phyloP scores from a whole-genome alignment of 129 eudicot species.

The carrot (Daucus carota) region DH1_v3.0 NC_030385.2:26610501-26611000 shows the following conservation, averaged over 20 bases:
- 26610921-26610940: neutral
- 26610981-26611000: too few relatives aligned
- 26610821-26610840: neutral
- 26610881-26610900: neutral
- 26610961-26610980: too few relatives aligned
- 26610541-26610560: neutral
- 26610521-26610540: neutral
- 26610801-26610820: neutral
- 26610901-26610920: neutral
- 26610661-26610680: neutral
- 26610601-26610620: neutral
- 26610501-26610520: neutral
- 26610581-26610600: neutral
- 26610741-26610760: neutral
- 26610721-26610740: neutral
- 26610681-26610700: neutral
- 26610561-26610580: neutral
- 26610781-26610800: neutral
- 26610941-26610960: too few relatives aligned
- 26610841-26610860: neutral
- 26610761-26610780: neutral
- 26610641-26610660: conserved; percentile 1
- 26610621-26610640: neutral
- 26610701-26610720: neutral
- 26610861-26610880: neutral